Conservation (phyloP, 2,329 filamentous ascomycete genomes). For the Colletotrichum melonis region DNA sequence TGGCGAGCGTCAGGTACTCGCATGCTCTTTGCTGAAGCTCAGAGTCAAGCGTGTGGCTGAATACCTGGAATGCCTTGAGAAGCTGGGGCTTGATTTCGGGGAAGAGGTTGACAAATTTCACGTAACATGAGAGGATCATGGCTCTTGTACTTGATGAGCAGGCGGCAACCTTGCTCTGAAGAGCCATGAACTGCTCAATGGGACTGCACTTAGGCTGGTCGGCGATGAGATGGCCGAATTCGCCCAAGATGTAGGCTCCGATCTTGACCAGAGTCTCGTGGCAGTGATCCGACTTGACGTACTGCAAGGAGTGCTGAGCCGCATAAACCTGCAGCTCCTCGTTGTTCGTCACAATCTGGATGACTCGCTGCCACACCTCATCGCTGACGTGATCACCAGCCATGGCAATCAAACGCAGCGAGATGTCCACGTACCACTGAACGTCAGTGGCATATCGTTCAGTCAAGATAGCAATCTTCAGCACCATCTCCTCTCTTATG, state of each 20-base stretch:
- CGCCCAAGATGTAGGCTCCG: slow-evolving; percentile 93
- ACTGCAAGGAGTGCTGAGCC: slow-evolving; percentile 90
- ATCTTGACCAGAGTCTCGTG: slow-evolving; percentile 99
- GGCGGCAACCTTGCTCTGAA: slow-evolving; percentile 89
- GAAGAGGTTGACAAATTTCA: slow-evolving; percentile 98
- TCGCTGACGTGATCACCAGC: slow-evolving; percentile 98
- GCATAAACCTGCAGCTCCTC: slow-evolving; percentile 98
- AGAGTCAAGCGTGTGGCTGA: slow-evolving; percentile 94
- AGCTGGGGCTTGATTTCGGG: slow-evolving; percentile 98
- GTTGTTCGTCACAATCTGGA: slow-evolving; percentile 99
- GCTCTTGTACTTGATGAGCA: slow-evolving; percentile 91
- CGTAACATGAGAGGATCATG: slow-evolving; percentile 93
- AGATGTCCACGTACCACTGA: slow-evolving; percentile 99
- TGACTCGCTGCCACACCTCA: slow-evolving; percentile 98
- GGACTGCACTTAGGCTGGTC: slow-evolving; percentile 93
- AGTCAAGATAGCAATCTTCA: slow-evolving; percentile 98
- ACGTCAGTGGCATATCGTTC: slow-evolving; percentile 99
- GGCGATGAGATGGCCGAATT: slow-evolving; percentile 96
- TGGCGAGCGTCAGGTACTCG: slow-evolving; percentile 90
- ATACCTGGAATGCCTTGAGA: slow-evolving; percentile 87
- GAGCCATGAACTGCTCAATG: slow-evolving; percentile 94
- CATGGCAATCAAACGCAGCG: slow-evolving; percentile 92
- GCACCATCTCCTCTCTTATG: slow-evolving; percentile 98
- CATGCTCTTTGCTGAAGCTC: slow-evolving; percentile 97
- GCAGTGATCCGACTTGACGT: slow-evolving; percentile 91